Percentiles rank a stretch among this genome's conserved stretches.
Evolutionary conservation across 2,329 filamentous ascomycete species (phyloP).

Genomic region (Claviceps digitariae): DNA sequence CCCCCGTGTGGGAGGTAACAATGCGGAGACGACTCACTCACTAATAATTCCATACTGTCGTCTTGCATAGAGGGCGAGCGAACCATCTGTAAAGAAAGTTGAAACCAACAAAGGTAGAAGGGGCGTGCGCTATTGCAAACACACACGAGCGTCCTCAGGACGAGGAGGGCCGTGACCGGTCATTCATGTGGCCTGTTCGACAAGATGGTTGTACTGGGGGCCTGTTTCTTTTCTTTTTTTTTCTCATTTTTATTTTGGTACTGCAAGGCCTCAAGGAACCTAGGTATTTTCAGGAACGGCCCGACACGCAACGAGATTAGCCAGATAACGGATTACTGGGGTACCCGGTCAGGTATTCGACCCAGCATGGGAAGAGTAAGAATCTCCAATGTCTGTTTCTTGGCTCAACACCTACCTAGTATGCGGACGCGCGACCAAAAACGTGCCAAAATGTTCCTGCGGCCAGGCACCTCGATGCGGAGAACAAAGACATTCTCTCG

Average conservation of each 20-base stretch:
- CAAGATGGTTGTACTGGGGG: too few relatives aligned
- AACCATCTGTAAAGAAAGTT: background rate
- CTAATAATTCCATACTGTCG: background rate
- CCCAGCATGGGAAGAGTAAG: background rate
- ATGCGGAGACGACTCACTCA: background rate
- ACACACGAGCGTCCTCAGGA: background rate
- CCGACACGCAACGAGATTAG: background rate
- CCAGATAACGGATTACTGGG: background rate
- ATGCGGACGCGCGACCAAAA: background rate
- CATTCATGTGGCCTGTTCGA: too few relatives aligned
- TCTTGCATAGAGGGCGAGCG: background rate
- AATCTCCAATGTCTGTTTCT: background rate
- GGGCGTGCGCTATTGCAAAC: background rate
- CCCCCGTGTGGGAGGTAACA: background rate
- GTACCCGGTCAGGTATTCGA: too few relatives aligned
- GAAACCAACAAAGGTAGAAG: slow-evolving; percentile 3
- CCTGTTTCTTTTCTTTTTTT: too few relatives aligned
- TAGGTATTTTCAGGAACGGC: background rate
- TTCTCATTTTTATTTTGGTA: too few relatives aligned
- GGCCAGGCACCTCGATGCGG: background rate
- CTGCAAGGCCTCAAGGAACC: too few relatives aligned
- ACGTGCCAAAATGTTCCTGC: background rate
- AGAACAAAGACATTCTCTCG: background rate
- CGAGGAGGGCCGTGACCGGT: too few relatives aligned
- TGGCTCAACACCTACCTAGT: background rate